A percentile compares a stretch with the other conserved stretches of the same genome.
These are phyloP conservation scores for Cerioporus squamosus DNA, from an alignment of 1,284 basidiomycete genomes.

Conservation along the genomic window DNA sequence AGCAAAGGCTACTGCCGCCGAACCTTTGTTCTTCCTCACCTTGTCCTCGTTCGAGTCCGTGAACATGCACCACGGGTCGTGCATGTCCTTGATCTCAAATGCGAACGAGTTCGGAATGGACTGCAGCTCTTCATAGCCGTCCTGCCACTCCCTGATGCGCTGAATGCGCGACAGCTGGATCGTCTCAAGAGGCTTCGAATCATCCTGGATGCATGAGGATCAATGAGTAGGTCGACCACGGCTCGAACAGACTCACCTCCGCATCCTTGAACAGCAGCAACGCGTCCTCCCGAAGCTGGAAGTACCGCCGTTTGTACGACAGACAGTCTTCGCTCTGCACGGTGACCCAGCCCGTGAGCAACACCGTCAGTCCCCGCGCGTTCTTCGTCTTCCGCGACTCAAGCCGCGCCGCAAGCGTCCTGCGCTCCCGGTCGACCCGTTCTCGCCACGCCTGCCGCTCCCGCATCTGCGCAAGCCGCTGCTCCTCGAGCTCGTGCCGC, in stretches of 20 bases:
- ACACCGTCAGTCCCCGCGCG: constrained; percentile 33
- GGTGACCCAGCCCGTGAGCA: constrained; percentile 66
- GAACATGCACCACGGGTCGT: constrained; percentile 59
- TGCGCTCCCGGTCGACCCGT: constrained; percentile 47
- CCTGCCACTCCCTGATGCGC: constrained; percentile 65
- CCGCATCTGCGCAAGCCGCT: constrained; percentile 43
- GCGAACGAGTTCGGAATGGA: constrained; percentile 74
- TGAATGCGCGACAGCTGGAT: constrained; percentile 52
- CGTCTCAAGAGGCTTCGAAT: constrained; percentile 49
- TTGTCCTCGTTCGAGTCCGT: constrained; percentile 73
- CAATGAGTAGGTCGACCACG: neutral
- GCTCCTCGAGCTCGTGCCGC: constrained; percentile 54
- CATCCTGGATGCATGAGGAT: constrained; percentile 20
- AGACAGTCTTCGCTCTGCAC: constrained; percentile 60
- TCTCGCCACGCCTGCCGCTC: constrained; percentile 48
- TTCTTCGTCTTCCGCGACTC: constrained; percentile 20
- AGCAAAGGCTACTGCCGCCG: neutral
- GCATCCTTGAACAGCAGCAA: constrained; percentile 59
- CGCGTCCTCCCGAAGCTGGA: constrained; percentile 54
- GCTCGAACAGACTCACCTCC: constrained; percentile 44
- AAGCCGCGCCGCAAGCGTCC: constrained; percentile 38
- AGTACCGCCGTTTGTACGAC: constrained; percentile 71
- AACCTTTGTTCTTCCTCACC: constrained; percentile 38
- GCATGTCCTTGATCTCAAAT: constrained; percentile 58
- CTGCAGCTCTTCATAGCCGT: constrained; percentile 75